These are phyloP conservation scores for Chytridium lagenaria DNA, from an alignment of 371 early-diverging fungal genomes.

Conservation along the genomic window DNA sequence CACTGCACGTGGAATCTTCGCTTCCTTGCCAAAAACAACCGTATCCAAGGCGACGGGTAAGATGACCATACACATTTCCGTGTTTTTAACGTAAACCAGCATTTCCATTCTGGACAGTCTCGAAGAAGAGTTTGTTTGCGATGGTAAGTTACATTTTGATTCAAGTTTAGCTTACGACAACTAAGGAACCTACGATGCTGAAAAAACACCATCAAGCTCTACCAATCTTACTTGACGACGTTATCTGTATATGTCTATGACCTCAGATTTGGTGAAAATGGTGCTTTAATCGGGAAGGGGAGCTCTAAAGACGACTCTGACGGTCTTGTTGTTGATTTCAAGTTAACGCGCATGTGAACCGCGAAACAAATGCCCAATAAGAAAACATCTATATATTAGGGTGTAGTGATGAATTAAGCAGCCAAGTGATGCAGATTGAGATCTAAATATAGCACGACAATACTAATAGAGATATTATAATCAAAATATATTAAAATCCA, in stretches of 20 bases:
- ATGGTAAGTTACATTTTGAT: slow-evolving; percentile 1
- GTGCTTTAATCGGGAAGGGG: slow-evolving; percentile 19
- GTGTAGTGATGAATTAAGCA: no score
- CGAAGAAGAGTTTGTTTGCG: slow-evolving; percentile 20
- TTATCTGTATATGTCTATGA: slow-evolving; percentile 26
- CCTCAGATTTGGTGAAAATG: slow-evolving; percentile 7
- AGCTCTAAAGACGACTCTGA: slow-evolving; percentile 24
- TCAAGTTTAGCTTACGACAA: background rate
- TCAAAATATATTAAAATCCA: no score
- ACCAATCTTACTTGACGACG: slow-evolving; percentile 32
- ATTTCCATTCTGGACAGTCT: slow-evolving; percentile 9
- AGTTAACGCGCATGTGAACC: slow-evolving; percentile 3
- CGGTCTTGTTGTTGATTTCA: slow-evolving; percentile 21
- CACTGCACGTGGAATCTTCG: slow-evolving; percentile 20
- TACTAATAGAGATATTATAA: no score
- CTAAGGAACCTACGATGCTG: slow-evolving; percentile 15
- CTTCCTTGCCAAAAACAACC: background rate
- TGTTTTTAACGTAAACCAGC: no score
- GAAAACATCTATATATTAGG: no score
- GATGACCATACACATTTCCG: background rate
- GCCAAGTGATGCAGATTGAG: no score
- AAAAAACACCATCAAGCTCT: slow-evolving; percentile 23
- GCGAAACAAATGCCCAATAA: no score
- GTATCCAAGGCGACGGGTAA: slow-evolving; percentile 20
- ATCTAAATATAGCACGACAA: no score